Conservation (phyloP, 768 basidiomycete genomes). For the Amanita inopinata region DNA sequence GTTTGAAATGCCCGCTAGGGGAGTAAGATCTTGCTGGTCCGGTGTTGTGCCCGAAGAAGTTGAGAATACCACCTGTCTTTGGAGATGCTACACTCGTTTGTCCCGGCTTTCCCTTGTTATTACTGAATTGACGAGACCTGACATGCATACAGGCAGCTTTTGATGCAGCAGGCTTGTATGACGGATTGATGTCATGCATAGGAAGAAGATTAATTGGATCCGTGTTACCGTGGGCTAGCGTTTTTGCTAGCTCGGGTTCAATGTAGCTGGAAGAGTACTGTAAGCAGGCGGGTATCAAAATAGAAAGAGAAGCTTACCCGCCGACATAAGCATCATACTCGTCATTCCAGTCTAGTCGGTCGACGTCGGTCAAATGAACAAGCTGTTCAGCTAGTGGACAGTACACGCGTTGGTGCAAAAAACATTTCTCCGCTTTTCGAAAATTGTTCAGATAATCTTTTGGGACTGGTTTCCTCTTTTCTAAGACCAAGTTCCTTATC, state of each 20-base stretch:
- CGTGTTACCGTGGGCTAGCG: slow-evolving; percentile 56
- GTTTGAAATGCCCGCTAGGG: background rate
- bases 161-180: slow-evolving; percentile 42
- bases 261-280: slow-evolving; percentile 40
- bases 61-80: slow-evolving; percentile 33
- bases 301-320: slow-evolving; percentile 32
- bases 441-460: slow-evolving; percentile 66
- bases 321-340: slow-evolving; percentile 68
- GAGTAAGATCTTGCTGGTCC: slow-evolving; percentile 20
- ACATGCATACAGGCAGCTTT: slow-evolving; percentile 26
- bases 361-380: slow-evolving; percentile 60
- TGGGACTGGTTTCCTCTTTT: slow-evolving; percentile 81
- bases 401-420: slow-evolving; percentile 88
- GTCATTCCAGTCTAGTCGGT: slow-evolving; percentile 39
- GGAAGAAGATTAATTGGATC: slow-evolving; percentile 61
- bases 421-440: slow-evolving; percentile 80
- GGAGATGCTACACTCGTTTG: slow-evolving; percentile 18
- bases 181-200: slow-evolving; percentile 74
- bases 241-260: slow-evolving; percentile 51
- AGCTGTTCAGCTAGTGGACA: slow-evolving; percentile 58
- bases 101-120: slow-evolving; percentile 39
- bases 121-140: slow-evolving; percentile 19
- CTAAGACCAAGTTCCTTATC: slow-evolving; percentile 61
- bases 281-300: background rate
- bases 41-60: slow-evolving; percentile 47